Evolutionary conservation across 306 rosid species (phyloP).

Genomic region (Fragaria nilgerrensis): DNA sequence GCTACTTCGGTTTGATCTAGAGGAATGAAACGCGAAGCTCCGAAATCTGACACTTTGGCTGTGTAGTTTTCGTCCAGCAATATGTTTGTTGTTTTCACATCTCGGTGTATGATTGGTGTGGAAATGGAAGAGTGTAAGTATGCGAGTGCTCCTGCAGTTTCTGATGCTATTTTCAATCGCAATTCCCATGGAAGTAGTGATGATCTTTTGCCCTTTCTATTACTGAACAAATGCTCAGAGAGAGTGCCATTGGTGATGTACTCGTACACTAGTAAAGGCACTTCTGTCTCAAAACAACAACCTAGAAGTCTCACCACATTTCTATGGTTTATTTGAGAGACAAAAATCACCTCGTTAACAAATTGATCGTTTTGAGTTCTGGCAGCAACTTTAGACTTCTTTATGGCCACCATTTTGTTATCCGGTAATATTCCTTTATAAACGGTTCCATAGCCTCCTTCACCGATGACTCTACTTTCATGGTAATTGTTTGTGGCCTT

Average conservation of each 20-base stretch:
- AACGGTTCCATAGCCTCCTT: conserved; percentile 25
- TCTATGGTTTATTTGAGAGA: conserved; percentile 22
- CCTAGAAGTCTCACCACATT: conserved; percentile 21
- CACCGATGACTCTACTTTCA: conserved; percentile 6
- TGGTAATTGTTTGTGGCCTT: conserved; percentile 10
- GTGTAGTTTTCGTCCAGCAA: conserved; percentile 8
- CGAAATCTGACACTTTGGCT: conserved; percentile 21
- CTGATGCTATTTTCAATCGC: background rate
- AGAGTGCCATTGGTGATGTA: background rate
- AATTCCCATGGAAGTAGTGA: background rate
- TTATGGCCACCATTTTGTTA: conserved; percentile 11
- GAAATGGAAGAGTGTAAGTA: background rate
- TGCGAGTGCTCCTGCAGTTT: background rate
- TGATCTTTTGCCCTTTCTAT: background rate
- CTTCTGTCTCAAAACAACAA: conserved; percentile 24
- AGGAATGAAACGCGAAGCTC: conserved; percentile 12
- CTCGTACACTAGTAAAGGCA: conserved; percentile 8
- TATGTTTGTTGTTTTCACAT: conserved; percentile 14
- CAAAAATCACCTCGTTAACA: conserved; percentile 20
- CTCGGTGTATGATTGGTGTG: conserved; percentile 17
- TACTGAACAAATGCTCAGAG: background rate
- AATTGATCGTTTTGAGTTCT: conserved; percentile 1
- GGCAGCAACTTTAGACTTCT: conserved; percentile 20
- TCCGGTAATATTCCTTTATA: conserved; percentile 12
- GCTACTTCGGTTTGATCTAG: background rate